These are phyloP conservation scores for Hibiscus trionum DNA, from an alignment of 345 rosid genomes.

Conservation along the genomic window DNA sequence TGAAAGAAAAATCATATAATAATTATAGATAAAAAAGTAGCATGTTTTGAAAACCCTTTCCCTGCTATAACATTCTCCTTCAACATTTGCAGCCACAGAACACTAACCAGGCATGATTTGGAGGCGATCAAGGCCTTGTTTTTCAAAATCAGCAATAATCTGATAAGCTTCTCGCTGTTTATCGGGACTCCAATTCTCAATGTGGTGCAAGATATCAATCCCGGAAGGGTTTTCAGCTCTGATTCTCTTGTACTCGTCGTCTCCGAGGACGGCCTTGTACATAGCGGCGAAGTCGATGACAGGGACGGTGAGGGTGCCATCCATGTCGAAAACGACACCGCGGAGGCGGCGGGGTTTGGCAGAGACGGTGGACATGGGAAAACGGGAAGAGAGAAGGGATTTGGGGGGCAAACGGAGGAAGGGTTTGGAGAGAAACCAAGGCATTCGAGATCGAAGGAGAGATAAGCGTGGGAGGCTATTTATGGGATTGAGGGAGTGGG, in stretches of 20 bases:
- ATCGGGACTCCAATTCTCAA: conserved; percentile 64
- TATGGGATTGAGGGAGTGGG: not conserved
- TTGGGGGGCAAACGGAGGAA: conserved; percentile 19
- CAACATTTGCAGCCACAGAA: not conserved
- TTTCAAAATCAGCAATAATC: conserved; percentile 62
- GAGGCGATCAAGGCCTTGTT: conserved; percentile 66
- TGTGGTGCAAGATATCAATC: conserved; percentile 71
- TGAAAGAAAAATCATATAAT: not conserved
- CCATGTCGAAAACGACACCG: conserved; percentile 77
- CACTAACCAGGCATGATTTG: conserved; percentile 86
- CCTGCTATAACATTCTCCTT: not conserved
- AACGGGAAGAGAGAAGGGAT: conserved; percentile 18
- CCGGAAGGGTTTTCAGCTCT: conserved; percentile 67
- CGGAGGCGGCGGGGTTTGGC: conserved; percentile 46
- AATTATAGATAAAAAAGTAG: not conserved
- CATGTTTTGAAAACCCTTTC: not conserved
- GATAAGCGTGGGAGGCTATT: not conserved
- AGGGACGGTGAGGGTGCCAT: conserved; percentile 89
- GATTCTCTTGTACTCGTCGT: conserved; percentile 56
- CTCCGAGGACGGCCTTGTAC: conserved; percentile 82
- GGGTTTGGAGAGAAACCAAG: conserved; percentile 15
- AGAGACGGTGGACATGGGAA: conserved; percentile 15
- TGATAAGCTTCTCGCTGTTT: conserved; percentile 52
- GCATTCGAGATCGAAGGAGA: conserved; percentile 19
- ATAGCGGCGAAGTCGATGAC: conserved; percentile 83